Evolutionary conservation across 2,329 filamentous ascomycete species (phyloP), one percentile per base, ranked within the genome.

Genomic region (Penicillium vulpinum): DNA sequence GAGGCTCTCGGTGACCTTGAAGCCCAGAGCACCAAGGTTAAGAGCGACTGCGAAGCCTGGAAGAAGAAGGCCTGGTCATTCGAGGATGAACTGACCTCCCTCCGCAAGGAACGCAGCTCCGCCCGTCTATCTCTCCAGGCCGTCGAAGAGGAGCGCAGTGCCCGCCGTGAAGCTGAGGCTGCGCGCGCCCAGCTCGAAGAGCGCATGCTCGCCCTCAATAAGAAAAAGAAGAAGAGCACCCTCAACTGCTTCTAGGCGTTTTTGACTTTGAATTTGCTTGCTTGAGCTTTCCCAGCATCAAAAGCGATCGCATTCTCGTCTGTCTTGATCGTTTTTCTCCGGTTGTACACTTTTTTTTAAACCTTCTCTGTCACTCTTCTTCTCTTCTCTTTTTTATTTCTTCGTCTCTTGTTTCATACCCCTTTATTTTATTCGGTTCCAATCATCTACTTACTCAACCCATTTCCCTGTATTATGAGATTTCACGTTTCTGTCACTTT

Each of bases 1-100:
- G 93, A 97, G 77, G 94, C 94, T 7, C 85, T 99, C 29, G 93
- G 91, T 2, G 94, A 99, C 68, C 85, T 99, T 36, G 94, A 99
- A 77, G 85, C 86, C 54, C 92, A 95, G 67, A 92, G 90, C 68
- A 95, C 93, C 76, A 93, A 93, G 80, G 87, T 93, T 74, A 96
- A 95, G 80, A 80, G 86, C 2, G 94, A 99, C 75, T 88, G 91
- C 73, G 94, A 97, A 51, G 85, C 83, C 31, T 97, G 92, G 90
- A 90, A 89, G 77, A 92, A 91, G 80, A 92, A 94, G 70, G 91
- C 91, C 36, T 80, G 81, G 69, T 84, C 88, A 57, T 82, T 93
- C 38, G 92, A 96, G 73, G 81, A 84, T 87, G 76, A 81, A 67
- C 66, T 82, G 44, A 62, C 72, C 47, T 74, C 76, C 40, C 75